Evolutionary conservation across 2,329 filamentous ascomycete species (phyloP).

Genomic region (Microascus cirrosus): DNA sequence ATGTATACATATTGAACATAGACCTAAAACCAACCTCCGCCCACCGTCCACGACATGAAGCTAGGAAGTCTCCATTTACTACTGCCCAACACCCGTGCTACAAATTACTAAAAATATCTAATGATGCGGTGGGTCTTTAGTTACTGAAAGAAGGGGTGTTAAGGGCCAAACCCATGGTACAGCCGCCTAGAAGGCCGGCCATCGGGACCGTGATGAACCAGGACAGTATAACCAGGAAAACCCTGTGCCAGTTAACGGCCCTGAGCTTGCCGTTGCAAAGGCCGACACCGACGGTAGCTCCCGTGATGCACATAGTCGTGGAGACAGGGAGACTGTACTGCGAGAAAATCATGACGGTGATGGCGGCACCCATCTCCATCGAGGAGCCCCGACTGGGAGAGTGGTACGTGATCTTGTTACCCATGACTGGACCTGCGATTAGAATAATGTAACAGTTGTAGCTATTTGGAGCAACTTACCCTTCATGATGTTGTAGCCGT

Average conservation of each 20-base stretch:
- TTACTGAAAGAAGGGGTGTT: constrained; percentile 19
- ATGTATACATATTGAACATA: no score
- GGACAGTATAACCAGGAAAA: constrained; percentile 53
- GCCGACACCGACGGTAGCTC: constrained; percentile 66
- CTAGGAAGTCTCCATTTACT: neutral
- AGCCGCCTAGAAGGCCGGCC: constrained; percentile 27
- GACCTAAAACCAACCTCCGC: no score
- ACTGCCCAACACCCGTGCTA: neutral
- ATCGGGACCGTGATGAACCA: constrained; percentile 41
- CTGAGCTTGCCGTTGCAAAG: constrained; percentile 63
- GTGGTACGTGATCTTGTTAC: constrained; percentile 70
- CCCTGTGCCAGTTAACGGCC: constrained; percentile 67
- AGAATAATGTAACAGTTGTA: constrained; percentile 7
- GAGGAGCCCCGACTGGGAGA: constrained; percentile 46
- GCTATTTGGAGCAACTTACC: constrained; percentile 27
- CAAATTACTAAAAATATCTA: neutral
- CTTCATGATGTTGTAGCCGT: constrained; percentile 80
- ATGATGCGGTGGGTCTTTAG: neutral
- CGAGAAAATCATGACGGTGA: constrained; percentile 66
- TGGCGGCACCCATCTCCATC: constrained; percentile 72
- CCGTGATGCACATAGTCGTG: constrained; percentile 71
- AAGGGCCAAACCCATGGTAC: constrained; percentile 25
- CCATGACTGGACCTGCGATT: constrained; percentile 49
- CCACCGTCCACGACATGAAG: no score
- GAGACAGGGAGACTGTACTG: constrained; percentile 67